phyloP scores from a whole-genome alignment of 768 basidiomycete species.

The Coprinopsis strossmayeri region DNA sequence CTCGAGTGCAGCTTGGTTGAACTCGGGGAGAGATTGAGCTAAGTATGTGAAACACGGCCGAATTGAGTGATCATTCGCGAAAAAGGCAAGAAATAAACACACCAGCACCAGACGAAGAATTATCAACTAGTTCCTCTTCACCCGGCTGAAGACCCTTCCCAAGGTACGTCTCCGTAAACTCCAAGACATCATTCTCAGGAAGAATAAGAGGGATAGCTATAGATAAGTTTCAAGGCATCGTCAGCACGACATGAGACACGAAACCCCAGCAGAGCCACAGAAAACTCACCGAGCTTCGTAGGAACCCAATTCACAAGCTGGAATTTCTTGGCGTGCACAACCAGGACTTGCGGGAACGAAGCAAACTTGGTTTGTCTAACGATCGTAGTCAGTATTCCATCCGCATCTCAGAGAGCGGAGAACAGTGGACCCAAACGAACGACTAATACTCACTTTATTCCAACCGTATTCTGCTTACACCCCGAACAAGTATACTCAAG shows the following conservation, averaged over 20 bases:
- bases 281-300: conserved; percentile 74
- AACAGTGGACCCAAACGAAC: not conserved
- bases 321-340: conserved; percentile 91
- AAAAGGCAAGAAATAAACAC: not conserved
- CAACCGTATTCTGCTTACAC: conserved; percentile 63
- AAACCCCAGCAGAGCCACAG: no score
- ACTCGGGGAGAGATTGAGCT: conserved; percentile 44
- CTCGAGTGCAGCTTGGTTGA: conserved; percentile 67
- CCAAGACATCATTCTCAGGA: conserved; percentile 49
- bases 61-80: not conserved
- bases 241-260: not conserved
- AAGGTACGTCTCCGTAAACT: conserved; percentile 52
- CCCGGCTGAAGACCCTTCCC: conserved; percentile 63
- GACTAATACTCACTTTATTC: conserved; percentile 55
- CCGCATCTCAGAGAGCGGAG: no score
- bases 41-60: conserved; percentile 11
- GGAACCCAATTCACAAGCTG: conserved; percentile 97
- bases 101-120: conserved; percentile 14
- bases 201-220: conserved; percentile 82
- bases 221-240: conserved; percentile 4
- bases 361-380: conserved; percentile 68
- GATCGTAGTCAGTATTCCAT: not conserved
- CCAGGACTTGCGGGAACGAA: conserved; percentile 83
- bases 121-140: conserved; percentile 66
- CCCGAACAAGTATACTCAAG: conserved; percentile 78